phyloP scores from a whole-genome alignment of 202 grass and related monocot genomes.

The Musa balbisiana region DNA sequence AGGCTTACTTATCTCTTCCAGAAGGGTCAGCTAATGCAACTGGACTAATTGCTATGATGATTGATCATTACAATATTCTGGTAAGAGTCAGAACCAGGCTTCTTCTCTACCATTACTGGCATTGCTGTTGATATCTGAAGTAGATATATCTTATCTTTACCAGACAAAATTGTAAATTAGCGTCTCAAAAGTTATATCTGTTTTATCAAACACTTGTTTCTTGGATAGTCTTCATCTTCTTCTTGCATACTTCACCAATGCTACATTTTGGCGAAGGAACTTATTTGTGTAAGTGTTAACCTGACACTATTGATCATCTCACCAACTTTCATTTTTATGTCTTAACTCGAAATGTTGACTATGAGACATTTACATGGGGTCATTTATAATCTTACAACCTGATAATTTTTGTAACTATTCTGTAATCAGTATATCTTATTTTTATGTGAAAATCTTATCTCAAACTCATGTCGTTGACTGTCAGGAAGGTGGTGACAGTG shows the following conservation, averaged over 20 bases:
- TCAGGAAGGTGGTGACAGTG: constrained; percentile 32
- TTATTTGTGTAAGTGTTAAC: no score
- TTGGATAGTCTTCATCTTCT: background rate
- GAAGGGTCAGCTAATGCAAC: constrained; percentile 39
- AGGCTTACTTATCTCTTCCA: constrained; percentile 71
- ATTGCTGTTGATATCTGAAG: background rate
- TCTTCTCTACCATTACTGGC: background rate
- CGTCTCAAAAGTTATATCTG: background rate
- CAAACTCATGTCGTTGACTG: background rate
- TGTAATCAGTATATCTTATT: background rate
- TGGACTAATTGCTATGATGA: constrained; percentile 57
- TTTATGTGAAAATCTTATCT: background rate
- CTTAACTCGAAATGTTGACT: no score
- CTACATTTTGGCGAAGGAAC: no score
- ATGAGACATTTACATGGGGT: no score
- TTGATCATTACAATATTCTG: constrained; percentile 38
- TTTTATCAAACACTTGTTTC: no score
- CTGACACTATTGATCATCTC: no score
- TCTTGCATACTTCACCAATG: no score
- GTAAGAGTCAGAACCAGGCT: constrained; percentile 21
- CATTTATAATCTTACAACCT: no score
- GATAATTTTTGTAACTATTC: background rate
- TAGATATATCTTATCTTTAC: background rate
- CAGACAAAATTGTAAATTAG: background rate
- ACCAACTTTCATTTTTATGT: no score